A percentile compares a stretch with the other conserved stretches of the same genome.
Conservation (phyloP, 495 filamentous ascomycete genomes). For the Aspergillus egyptiacus region DNA sequence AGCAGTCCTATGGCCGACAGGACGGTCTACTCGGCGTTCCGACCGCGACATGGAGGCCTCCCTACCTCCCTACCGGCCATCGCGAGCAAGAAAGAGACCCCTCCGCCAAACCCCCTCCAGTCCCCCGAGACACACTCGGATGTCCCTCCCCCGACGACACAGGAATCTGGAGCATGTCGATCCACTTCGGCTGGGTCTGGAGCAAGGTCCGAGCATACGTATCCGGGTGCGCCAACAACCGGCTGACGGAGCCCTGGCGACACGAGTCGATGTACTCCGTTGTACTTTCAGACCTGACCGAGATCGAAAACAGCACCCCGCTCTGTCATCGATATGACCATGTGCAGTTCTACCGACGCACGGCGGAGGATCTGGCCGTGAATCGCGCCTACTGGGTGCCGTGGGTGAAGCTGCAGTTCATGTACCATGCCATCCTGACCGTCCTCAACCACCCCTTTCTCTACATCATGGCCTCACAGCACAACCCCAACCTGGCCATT, state of each 20-base stretch:
- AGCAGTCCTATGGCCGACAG: conserved; percentile 39
- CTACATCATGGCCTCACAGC: conserved; percentile 42
- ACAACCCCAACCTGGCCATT: conserved; percentile 42
- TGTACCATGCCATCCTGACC: conserved; percentile 41
- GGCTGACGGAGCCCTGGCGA: conserved; percentile 41
- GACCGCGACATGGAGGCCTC: conserved; percentile 28
- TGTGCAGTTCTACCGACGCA: conserved; percentile 42
- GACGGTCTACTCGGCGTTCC: conserved; percentile 34
- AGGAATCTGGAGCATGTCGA: conserved; percentile 39
- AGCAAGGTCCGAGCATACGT: conserved; percentile 37
- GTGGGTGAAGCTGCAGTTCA: conserved; percentile 44
- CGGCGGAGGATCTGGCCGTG: conserved; percentile 28
- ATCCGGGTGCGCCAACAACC: conserved; percentile 35
- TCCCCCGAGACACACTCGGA: conserved; percentile 34
- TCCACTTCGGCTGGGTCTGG: conserved; percentile 45
- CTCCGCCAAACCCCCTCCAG: conserved; percentile 26
- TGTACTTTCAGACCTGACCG: conserved; percentile 39
- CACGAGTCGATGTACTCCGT: conserved; percentile 43
- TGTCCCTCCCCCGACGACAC: conserved; percentile 26
- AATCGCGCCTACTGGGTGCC: conserved; percentile 39
- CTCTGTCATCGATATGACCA: conserved; percentile 43
- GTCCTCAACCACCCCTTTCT: conserved; percentile 44
- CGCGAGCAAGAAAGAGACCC: conserved; percentile 1
- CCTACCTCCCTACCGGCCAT: conserved; percentile 23
- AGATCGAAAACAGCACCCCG: conserved; percentile 40